phyloP scores from a whole-genome alignment of 208 protist species.

The Acanthamoeba lenticulata region DNA sequence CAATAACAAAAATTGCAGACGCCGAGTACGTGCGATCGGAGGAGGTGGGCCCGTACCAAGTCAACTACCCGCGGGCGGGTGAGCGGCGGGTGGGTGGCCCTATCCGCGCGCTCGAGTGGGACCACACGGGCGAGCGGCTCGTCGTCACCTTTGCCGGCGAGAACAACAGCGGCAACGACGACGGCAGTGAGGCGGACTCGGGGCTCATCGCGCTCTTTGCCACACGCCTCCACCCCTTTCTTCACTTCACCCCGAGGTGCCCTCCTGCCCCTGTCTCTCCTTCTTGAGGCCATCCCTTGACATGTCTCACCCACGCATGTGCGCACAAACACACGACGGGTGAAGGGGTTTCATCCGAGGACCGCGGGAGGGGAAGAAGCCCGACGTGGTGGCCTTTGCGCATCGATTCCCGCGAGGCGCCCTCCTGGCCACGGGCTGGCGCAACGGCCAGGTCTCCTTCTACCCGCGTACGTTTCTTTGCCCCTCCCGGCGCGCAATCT shows the following conservation, averaged over 20 bases:
- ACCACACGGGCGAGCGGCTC: slow-evolving; percentile 1
- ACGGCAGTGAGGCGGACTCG: neutral
- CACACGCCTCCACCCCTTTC: neutral
- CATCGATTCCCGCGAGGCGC: neutral
- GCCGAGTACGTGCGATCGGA: neutral
- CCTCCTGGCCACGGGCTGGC: neutral
- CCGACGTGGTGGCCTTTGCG: slow-evolving; percentile 17
- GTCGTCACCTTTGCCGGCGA: slow-evolving; percentile 24
- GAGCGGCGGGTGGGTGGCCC: neutral
- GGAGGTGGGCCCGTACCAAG: slow-evolving; percentile 15
- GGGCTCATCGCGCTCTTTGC: slow-evolving; percentile 10
- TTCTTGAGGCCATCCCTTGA: neutral
- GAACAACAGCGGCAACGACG: neutral
- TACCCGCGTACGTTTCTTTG: neutral
- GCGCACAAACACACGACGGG: neutral
- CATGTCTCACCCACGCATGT: too few species aligned
- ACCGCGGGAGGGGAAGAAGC: neutral
- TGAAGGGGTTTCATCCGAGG: slow-evolving; percentile 27
- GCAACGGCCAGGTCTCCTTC: slow-evolving; percentile 19
- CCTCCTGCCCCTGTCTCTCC: neutral
- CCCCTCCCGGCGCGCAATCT: too few species aligned
- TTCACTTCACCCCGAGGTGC: neutral
- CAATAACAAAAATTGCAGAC: neutral
- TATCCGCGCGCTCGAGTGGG: neutral
- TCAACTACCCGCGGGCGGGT: neutral